A percentile compares a stretch with the other conserved stretches of the same genome.
These are phyloP conservation scores for Ascoidea rubescens DNA, from an alignment of 805 yeast species.

Conservation along the genomic window DNA sequence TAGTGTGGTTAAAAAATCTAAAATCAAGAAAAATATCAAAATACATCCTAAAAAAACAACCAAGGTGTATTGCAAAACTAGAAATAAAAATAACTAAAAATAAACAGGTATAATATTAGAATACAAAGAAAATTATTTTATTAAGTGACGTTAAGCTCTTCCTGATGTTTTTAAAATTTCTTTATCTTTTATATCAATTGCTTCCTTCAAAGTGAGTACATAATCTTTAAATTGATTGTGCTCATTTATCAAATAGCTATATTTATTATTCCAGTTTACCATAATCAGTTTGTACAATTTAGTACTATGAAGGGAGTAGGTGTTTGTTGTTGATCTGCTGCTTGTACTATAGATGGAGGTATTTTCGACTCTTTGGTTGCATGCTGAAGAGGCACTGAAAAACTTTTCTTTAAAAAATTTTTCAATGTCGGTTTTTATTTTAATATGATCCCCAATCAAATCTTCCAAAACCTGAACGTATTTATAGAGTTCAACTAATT, in stretches of 20 bases:
- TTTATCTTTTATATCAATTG: conserved; percentile 20
- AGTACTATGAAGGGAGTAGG: conserved; percentile 3
- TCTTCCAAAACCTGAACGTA: conserved; percentile 26
- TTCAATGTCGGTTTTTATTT: conserved; percentile 22
- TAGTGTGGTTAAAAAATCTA: too few relatives aligned
- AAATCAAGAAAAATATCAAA: too few relatives aligned
- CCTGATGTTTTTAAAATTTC: conserved; percentile 10
- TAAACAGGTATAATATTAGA: not conserved
- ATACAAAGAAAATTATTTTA: conserved; percentile 1
- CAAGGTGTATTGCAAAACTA: too few relatives aligned
- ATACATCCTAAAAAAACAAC: too few relatives aligned
- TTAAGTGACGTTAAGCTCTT: not conserved
- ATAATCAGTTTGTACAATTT: conserved; percentile 13
- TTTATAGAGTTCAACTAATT: conserved; percentile 22
- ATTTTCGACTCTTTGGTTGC: not conserved
- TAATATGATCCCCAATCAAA: conserved; percentile 29
- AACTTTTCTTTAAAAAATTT: conserved; percentile 14
- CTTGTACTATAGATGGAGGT: conserved; percentile 2
- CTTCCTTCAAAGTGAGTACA: conserved; percentile 19
- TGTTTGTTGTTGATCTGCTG: not conserved
- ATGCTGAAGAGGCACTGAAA: not conserved
- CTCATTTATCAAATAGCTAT: conserved; percentile 22
- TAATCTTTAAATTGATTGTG: conserved; percentile 21
- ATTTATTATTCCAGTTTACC: conserved; percentile 28
- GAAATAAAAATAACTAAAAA: not conserved